A percentile compares a stretch with the other conserved stretches of the same genome.
Conservation (phyloP, 2,329 filamentous ascomycete species). For the Talaromyces islandicus region DNA sequence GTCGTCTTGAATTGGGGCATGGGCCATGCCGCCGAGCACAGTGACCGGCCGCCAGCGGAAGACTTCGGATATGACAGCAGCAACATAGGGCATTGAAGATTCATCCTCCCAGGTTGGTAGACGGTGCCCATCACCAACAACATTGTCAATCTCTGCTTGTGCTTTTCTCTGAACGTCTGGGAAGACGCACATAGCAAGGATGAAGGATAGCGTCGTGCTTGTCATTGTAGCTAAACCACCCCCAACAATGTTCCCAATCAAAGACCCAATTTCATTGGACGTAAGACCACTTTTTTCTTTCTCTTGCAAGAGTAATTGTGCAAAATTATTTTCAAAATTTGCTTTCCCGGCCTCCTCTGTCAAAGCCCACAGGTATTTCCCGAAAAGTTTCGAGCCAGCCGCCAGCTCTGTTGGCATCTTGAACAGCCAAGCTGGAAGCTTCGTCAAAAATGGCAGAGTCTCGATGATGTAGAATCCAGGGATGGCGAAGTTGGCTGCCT, state of each 20-base stretch:
- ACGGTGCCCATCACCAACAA: constrained; percentile 40
- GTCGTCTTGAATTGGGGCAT: constrained; percentile 28
- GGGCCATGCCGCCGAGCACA: constrained; percentile 12
- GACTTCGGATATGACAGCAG: constrained; percentile 51
- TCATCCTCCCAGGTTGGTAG: constrained; percentile 41
- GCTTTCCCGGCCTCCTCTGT: neutral
- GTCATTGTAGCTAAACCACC: constrained; percentile 38
- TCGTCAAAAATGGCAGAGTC: neutral
- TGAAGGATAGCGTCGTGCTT: constrained; percentile 28
- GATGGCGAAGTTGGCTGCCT: neutral
- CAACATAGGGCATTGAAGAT: constrained; percentile 31
- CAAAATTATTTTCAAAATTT: neutral
- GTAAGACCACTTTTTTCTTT: neutral
- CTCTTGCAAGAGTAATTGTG: neutral
- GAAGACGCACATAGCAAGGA: neutral
- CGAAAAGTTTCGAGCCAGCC: neutral
- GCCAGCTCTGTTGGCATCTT: neutral
- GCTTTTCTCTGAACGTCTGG: constrained; percentile 24
- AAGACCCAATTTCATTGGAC: neutral
- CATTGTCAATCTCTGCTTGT: constrained; percentile 44
- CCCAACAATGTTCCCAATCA: constrained; percentile 36
- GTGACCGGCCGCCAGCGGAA: constrained; percentile 48
- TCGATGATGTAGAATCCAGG: neutral
- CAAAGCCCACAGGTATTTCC: neutral
- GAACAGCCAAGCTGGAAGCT: neutral